Base-by-base conservation (phyloP, 2,329 filamentous ascomycete genomes). In the Rhynchosporium graminicola region DNA sequence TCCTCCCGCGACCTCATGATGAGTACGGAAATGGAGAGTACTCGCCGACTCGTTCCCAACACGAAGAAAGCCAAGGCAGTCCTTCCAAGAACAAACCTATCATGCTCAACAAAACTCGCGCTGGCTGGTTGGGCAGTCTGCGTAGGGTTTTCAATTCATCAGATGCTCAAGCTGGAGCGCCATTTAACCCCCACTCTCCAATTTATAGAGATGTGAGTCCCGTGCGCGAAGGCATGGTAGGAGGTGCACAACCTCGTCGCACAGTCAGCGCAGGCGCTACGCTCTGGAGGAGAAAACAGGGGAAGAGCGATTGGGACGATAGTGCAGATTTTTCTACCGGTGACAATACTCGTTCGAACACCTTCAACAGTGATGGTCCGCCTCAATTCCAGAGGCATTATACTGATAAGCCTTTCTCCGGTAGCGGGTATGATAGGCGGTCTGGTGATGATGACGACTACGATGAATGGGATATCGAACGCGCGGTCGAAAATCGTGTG, bases 401-500 rank as follows among this genome's bases (percentile, higher is more conserved):
- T 57, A 55, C 55, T 47, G 45, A 54, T 46, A n/a, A 29, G 31
- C 31, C 36, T 28, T 12, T 15, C 3, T 3, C 43, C 26, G n/a
- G n/a, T 28, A 20, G 4, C 6, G 43, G 33, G 33, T 36, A 10
- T 28, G n/a, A 2, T 28, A 26, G 33, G 70, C 72, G 57, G 74
- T 26, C 33, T 70, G 72, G 57, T 74, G 69, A 73, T 59, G 71
- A 78, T 58, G 76, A 72, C 68, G 74, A 73, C 36, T 74, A 76
- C 52, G 68, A 70, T 36, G 88, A 92, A 60, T 91, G 89, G 89
- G 90, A 92, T 69, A 85, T 93, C 45, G 90, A 93, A 74, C 80
- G 83, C 60, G 89, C 89, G 2, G 84, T 89, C 1, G 87, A 91
- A 76, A 83, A 83, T 63, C 78, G 89, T 28, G 80, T 90, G 8